Conservation (phyloP, 164 flowering plant genomes). For the Berberis vulgaris region DNA sequence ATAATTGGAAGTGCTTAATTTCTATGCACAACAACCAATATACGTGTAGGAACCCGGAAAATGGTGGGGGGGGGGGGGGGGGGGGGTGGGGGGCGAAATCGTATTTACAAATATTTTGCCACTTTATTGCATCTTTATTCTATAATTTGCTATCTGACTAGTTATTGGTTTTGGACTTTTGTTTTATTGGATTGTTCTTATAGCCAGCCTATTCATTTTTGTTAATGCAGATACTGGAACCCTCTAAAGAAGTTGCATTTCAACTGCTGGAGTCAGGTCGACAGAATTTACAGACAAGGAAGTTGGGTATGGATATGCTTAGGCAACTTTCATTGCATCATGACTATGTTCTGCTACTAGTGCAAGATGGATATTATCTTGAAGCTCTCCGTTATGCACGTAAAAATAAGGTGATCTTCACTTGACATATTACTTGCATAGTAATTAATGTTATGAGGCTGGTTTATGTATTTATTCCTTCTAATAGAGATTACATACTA, state of each 20-base stretch:
- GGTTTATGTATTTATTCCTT: no score
- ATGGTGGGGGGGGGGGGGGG: no score
- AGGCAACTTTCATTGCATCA: conserved; percentile 76
- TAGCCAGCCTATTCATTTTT: background rate
- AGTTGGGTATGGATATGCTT: conserved; percentile 88
- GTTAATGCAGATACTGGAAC: conserved; percentile 69
- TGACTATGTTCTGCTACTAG: conserved; percentile 67
- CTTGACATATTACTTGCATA: background rate
- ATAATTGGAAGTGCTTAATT: no score
- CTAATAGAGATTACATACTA: no score
- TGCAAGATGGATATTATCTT: conserved; percentile 90
- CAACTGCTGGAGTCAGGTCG: conserved; percentile 87
- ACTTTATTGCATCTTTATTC: no score
- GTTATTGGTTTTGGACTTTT: no score
- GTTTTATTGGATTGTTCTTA: background rate
- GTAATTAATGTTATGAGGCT: background rate
- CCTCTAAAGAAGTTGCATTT: conserved; percentile 89
- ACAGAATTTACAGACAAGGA: conserved; percentile 53
- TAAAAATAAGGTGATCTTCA: conserved; percentile 59
- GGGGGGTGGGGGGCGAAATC: no score
- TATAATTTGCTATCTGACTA: no score
- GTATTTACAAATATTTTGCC: no score
- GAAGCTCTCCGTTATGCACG: conserved; percentile 86
- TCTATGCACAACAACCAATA: no score
- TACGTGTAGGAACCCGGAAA: no score